Conservation (phyloP, 345 rosid genomes). For the Clarkia xantiana region DNA sequence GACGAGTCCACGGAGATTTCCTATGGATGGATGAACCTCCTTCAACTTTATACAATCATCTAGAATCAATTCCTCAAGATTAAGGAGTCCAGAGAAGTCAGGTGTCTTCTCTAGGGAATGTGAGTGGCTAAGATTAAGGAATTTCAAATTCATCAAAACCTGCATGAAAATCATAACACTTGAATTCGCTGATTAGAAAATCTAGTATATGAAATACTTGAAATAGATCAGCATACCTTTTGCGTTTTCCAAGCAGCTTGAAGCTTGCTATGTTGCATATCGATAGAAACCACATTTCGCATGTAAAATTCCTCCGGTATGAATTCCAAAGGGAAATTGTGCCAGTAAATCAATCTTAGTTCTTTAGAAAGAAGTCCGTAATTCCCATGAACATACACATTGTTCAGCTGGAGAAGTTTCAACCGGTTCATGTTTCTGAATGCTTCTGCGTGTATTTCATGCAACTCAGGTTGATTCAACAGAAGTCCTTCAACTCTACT, state of each 20-base stretch:
- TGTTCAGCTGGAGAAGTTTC: neutral
- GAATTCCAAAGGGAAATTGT: neutral
- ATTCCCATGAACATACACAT: neutral
- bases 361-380: neutral
- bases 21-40: slow-evolving; percentile 13
- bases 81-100: slow-evolving; percentile 6
- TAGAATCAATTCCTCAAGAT: slow-evolving; percentile 9
- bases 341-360: slow-evolving; percentile 1
- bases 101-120: slow-evolving; percentile 2
- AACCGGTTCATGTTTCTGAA: neutral
- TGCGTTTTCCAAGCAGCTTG: slow-evolving; percentile 2
- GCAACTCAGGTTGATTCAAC: neutral
- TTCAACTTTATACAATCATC: slow-evolving; percentile 11
- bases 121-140: slow-evolving; percentile 13
- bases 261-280: slow-evolving; percentile 1
- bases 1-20: slow-evolving; percentile 4
- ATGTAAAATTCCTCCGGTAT: neutral
- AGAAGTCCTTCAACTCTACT: slow-evolving; percentile 1
- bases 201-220: too few species aligned
- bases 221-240: neutral
- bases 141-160: slow-evolving; percentile 3
- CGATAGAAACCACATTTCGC: neutral
- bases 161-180: neutral
- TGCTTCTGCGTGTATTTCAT: neutral
- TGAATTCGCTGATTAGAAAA: neutral